Evolutionary conservation across 2,329 filamentous ascomycete species (phyloP).

Genomic region (Apiospora koreana): DNA sequence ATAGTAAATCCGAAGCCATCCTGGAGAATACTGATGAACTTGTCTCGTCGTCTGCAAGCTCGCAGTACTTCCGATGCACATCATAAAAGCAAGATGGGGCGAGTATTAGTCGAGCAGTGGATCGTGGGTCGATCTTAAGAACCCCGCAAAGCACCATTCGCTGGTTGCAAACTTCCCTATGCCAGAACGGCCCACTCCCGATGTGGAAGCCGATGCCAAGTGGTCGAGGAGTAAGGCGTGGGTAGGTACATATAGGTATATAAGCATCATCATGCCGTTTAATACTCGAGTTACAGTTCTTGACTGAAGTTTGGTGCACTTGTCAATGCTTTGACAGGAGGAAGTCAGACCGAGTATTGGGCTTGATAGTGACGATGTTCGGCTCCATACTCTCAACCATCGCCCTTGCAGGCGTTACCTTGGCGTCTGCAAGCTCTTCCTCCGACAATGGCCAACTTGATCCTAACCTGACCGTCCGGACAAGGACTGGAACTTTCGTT

Average conservation of each 20-base stretch:
- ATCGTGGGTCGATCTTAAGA: background rate
- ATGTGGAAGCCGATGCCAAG: background rate
- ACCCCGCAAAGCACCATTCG: background rate
- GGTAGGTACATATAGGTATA: background rate
- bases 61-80: too few relatives aligned
- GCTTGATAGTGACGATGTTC: background rate
- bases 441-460: background rate
- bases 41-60: too few relatives aligned
- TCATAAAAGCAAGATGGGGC: background rate
- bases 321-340: background rate
- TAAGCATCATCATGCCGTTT: background rate
- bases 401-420: background rate
- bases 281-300: background rate
- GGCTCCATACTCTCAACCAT: background rate
- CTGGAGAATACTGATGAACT: background rate
- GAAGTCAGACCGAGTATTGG: background rate
- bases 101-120: background rate
- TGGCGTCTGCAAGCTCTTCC: background rate
- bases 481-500: constrained; percentile 34
- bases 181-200: background rate
- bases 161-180: background rate
- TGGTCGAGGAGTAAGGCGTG: background rate
- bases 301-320: too few relatives aligned
- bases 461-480: constrained; percentile 28
- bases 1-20: background rate